Evolutionary conservation across 2,329 filamentous ascomycete genomes (phyloP), one percentile per base, ranked within the genome.

Genomic region (Aspergillus candidus): DNA sequence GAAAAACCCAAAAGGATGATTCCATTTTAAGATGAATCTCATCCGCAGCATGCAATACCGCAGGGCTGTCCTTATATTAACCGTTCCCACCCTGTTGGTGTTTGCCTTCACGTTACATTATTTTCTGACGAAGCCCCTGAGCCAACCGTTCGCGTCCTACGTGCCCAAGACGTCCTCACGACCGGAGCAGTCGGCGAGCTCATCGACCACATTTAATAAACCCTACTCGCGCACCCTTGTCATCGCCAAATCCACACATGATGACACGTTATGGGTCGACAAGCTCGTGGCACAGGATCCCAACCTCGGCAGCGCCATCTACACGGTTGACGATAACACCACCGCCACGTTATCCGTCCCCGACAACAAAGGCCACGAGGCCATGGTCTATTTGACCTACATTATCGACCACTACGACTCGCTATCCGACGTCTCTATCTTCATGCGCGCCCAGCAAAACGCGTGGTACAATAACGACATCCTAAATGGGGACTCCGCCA

Each of bases 321-420:
- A 74, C 51, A 62, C 70, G 42, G 71, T 72, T 22, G 67, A 75
- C 22, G 22, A 27, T 54, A 69, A 74, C 44, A 58, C 63, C 8
- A 59, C 59, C 41, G 61, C 71, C 11, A 52, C 64, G 34, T 50
- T 71, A 34, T 70, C 70, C 47, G 60, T 72, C 1, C 70, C 71
- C 10, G 67, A 65, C 48, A 75, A 77, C 46, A 74, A 75, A 52
- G 75, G 75, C 40, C 68, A 72, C 50, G 75, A 78, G 55, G 72
- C 72, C 7, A 76, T 77, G 66, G 67, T 62, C 4, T 78, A 78
- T 56, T 67, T 78, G 14, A 72, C 72, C 30, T 78, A 76, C 56
- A 72, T 79, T 41, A 76, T 78, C 54, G 72, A 78, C 44, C 65
- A 76, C 55, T 79, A 78, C 58, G 56, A 74, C 34, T 57, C 66